A percentile compares a stretch with the other conserved stretches of the same genome.
These are phyloP conservation scores for Suillus discolor DNA, from an alignment of 768 basidiomycete species.

Conservation along the genomic window DNA sequence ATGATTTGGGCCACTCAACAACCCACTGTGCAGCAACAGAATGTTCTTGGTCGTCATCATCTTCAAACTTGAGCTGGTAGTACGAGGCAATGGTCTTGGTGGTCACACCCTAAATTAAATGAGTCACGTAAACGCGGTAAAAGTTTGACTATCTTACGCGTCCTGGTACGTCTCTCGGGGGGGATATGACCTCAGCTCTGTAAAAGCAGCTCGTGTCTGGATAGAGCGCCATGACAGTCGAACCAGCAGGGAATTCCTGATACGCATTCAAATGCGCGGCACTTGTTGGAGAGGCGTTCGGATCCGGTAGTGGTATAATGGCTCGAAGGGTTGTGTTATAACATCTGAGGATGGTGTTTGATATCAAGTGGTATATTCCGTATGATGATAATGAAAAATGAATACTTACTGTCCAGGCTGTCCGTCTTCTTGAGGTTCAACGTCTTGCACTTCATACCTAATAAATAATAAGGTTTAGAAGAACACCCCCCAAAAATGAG, in stretches of 20 bases:
- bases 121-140: slow-evolving; percentile 4
- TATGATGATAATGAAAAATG: neutral
- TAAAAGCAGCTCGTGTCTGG: slow-evolving; percentile 93
- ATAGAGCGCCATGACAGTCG: slow-evolving; percentile 85
- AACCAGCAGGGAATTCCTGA: slow-evolving; percentile 69
- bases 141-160: slow-evolving; percentile 35
- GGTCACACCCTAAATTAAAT: slow-evolving; percentile 29
- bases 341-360: slow-evolving; percentile 38
- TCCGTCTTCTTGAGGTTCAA: slow-evolving; percentile 81
- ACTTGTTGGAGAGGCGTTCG: slow-evolving; percentile 53
- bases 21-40: slow-evolving; percentile 77
- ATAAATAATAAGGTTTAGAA: slow-evolving; percentile 4
- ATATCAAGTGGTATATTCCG: neutral
- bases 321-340: slow-evolving; percentile 71
- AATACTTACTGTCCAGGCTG: slow-evolving; percentile 58
- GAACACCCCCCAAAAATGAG: neutral
- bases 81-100: slow-evolving; percentile 61
- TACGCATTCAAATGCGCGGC: slow-evolving; percentile 70
- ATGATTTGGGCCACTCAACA: slow-evolving; percentile 71
- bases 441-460: slow-evolving; percentile 87
- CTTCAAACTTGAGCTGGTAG: slow-evolving; percentile 87
- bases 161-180: slow-evolving; percentile 49
- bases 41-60: slow-evolving; percentile 85
- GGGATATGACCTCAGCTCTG: slow-evolving; percentile 79
- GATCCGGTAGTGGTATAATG: slow-evolving; percentile 83